Conservation (phyloP, 2,329 filamentous ascomycete genomes). For the Didymella lethalis region DNA sequence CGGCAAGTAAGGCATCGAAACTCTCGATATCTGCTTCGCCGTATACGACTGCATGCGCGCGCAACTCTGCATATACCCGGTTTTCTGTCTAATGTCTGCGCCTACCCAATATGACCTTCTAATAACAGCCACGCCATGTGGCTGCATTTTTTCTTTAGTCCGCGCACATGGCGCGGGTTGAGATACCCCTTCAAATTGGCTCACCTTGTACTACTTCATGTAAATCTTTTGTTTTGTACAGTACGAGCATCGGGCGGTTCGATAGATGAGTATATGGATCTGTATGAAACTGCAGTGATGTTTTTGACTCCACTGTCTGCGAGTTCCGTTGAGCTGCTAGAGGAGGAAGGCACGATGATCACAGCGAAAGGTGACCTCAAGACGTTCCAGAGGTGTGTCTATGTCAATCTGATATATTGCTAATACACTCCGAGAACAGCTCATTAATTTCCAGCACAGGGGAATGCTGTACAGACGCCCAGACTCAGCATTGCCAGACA, state of each 20-base stretch:
- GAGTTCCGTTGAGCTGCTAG: not conserved
- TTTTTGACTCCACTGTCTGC: not conserved
- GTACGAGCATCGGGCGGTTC: constrained; percentile 18
- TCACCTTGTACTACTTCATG: constrained; percentile 22
- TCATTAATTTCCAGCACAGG: no score
- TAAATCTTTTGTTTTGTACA: constrained; percentile 22
- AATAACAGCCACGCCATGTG: constrained; percentile 28
- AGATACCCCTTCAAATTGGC: constrained; percentile 28
- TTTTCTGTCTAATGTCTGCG: constrained; percentile 38
- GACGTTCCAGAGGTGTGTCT: no score
- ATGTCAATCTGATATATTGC: no score
- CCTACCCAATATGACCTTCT: constrained; percentile 32
- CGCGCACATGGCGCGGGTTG: constrained; percentile 19
- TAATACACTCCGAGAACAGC: no score
- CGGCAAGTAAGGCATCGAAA: constrained; percentile 42
- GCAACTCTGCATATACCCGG: constrained; percentile 51
- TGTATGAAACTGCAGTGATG: constrained; percentile 24
- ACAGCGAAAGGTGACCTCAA: not conserved
- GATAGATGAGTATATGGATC: constrained; percentile 36
- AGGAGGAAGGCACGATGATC: not conserved
- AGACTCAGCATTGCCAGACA: no score
- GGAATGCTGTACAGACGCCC: not conserved
- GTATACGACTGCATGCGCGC: constrained; percentile 47
- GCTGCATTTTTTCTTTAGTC: constrained; percentile 20
- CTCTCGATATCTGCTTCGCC: constrained; percentile 22